Evolutionary conservation across 345 rosid species (phyloP).

Genomic region (Euphorbia tirucalli): DNA sequence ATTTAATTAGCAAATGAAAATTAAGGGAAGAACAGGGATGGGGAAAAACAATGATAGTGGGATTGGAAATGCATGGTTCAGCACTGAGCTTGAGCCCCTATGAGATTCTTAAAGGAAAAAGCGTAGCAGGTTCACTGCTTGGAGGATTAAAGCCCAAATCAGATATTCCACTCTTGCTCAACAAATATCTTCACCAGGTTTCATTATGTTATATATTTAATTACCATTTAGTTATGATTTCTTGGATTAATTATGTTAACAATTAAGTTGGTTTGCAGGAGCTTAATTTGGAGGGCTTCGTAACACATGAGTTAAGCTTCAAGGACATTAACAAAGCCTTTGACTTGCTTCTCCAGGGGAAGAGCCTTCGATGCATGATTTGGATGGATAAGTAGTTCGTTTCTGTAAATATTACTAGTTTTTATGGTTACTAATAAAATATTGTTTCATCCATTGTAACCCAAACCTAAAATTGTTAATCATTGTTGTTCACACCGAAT

Average conservation of each 20-base stretch:
- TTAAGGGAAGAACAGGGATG: too few relatives aligned
- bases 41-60: slow-evolving; percentile 66
- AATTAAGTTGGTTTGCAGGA: slow-evolving; percentile 40
- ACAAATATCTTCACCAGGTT: slow-evolving; percentile 19
- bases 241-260: too few relatives aligned
- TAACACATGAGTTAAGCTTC: slow-evolving; percentile 23
- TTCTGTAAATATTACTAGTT: too few relatives aligned
- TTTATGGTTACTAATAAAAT: too few relatives aligned
- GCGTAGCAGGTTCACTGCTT: slow-evolving; percentile 40
- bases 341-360: slow-evolving; percentile 44
- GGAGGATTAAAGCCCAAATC: slow-evolving; percentile 64
- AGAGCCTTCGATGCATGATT: slow-evolving; percentile 49
- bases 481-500: too few relatives aligned
- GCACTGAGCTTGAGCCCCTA: slow-evolving; percentile 33
- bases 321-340: slow-evolving; percentile 61
- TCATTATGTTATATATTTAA: not conserved
- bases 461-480: too few relatives aligned
- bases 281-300: slow-evolving; percentile 13
- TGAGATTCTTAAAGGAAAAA: slow-evolving; percentile 46
- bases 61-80: slow-evolving; percentile 36
- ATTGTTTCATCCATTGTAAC: too few relatives aligned
- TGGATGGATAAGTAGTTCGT: slow-evolving; percentile 64
- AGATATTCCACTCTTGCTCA: slow-evolving; percentile 45
- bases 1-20: too few relatives aligned
- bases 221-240: too few relatives aligned